A percentile compares a stretch with the other conserved stretches of the same genome.
These are phyloP conservation scores for Schizonepeta tenuifolia DNA, from an alignment of 257 asterid genomes.

Conservation along the genomic window DNA sequence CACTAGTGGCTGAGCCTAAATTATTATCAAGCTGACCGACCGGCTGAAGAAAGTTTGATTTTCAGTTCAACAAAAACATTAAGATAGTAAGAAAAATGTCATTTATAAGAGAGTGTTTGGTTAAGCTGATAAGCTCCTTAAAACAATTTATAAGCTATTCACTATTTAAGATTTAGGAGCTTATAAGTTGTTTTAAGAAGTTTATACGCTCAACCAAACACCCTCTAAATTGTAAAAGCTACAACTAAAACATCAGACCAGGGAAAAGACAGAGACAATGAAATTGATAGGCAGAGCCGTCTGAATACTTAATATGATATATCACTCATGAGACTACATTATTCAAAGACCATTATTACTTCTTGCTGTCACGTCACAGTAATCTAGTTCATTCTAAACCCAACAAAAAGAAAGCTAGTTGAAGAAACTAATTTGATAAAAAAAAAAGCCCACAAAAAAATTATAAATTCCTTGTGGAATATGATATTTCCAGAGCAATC, in stretches of 20 bases:
- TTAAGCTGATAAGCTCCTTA: no score
- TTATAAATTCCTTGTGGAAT: conserved; percentile 71
- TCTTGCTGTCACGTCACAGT: no score
- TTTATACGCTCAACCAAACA: no score
- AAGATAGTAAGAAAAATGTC: neutral
- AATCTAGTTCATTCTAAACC: conserved; percentile 18
- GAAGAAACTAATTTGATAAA: neutral
- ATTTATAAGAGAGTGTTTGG: no score
- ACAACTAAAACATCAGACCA: neutral
- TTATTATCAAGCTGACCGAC: conserved; percentile 98
- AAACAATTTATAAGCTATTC: no score
- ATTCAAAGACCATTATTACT: neutral
- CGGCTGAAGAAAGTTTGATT: conserved; percentile 5
- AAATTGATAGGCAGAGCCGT: neutral
- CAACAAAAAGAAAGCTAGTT: no score
- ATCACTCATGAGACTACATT: neutral
- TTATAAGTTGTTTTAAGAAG: no score
- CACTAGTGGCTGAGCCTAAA: conserved; percentile 91
- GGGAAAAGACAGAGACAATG: neutral
- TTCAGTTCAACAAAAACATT: neutral
- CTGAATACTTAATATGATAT: neutral
- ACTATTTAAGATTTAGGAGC: no score
- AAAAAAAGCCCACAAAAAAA: neutral
- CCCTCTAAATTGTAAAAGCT: no score
- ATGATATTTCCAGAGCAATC: conserved; percentile 79